A percentile compares a stretch with the other conserved stretches of the same genome.
Evolutionary conservation across 1,284 basidiomycete genomes (phyloP).

Genomic region (Erythrobasidium hasegawianum): DNA sequence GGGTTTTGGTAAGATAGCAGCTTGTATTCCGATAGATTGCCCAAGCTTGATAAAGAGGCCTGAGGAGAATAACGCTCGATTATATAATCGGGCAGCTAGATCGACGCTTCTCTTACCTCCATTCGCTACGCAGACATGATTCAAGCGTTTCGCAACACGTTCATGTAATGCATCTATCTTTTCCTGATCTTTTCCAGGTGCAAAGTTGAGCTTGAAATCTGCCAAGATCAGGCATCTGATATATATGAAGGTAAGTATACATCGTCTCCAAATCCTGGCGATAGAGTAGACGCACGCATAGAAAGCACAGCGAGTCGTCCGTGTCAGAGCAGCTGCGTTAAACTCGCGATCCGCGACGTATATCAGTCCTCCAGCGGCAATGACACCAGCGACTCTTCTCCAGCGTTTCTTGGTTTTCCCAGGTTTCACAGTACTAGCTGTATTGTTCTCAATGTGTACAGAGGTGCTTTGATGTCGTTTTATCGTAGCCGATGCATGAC

Average conservation of each 20-base stretch:
- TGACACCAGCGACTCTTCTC: slow-evolving; percentile 12
- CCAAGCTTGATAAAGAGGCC: slow-evolving; percentile 89
- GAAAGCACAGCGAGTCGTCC: slow-evolving; percentile 65
- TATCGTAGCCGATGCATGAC: too few species aligned
- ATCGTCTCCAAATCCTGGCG: too few species aligned
- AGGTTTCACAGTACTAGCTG: not conserved
- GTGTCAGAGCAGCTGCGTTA: slow-evolving; percentile 63
- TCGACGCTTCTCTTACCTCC: too few species aligned
- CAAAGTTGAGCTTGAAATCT: slow-evolving; percentile 82
- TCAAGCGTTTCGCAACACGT: slow-evolving; percentile 70
- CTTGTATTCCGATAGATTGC: slow-evolving; percentile 69
- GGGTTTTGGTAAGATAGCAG: slow-evolving; percentile 71
- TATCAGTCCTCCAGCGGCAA: slow-evolving; percentile 51
- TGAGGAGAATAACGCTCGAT: too few species aligned
- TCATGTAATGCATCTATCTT: slow-evolving; percentile 72
- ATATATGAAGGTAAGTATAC: slow-evolving; percentile 47
- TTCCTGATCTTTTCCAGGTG: slow-evolving; percentile 57
- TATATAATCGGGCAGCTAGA: too few species aligned
- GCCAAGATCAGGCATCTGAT: slow-evolving; percentile 40
- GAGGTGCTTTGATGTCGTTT: too few species aligned
- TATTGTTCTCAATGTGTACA: too few species aligned
- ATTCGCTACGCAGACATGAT: slow-evolving; percentile 66
- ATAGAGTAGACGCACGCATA: slow-evolving; percentile 59
- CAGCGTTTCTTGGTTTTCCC: not conserved
- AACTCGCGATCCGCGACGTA: slow-evolving; percentile 59